Conservation (phyloP, 2,329 filamentous ascomycete species). For the Aspergillus piperis region DNA sequence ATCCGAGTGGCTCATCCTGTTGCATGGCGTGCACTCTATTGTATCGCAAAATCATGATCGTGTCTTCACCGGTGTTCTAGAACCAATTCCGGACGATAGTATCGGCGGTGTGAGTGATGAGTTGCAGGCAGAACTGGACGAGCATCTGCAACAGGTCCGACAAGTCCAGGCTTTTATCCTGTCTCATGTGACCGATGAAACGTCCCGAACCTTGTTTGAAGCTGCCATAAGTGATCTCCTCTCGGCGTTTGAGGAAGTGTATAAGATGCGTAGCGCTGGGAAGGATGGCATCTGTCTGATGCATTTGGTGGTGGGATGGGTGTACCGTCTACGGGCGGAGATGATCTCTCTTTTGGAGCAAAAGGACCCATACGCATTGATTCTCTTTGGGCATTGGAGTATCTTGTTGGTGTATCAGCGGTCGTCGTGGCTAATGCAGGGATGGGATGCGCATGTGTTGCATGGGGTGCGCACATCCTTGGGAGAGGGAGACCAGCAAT, state of each 20-base stretch:
- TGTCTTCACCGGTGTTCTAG: conserved; percentile 31
- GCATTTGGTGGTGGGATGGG: conserved; percentile 32
- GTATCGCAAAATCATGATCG: conserved; percentile 12
- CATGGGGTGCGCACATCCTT: conserved; percentile 28
- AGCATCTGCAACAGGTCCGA: conserved; percentile 19
- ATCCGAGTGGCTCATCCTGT: conserved; percentile 36
- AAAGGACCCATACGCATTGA: conserved; percentile 29
- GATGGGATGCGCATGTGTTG: conserved; percentile 37
- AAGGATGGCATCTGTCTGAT: conserved; percentile 23
- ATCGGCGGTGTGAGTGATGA: conserved; percentile 8
- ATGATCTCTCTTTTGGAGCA: conserved; percentile 29
- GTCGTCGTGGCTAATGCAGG: conserved; percentile 35
- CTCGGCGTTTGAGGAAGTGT: conserved; percentile 21
- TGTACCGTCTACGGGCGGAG: conserved; percentile 28
- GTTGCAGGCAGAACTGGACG: conserved; percentile 19
- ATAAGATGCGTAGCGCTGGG: conserved; percentile 15
- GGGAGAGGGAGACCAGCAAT: conserved; percentile 17
- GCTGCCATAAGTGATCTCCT: conserved; percentile 17
- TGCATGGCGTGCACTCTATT: conserved; percentile 34
- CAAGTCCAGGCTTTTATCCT: conserved; percentile 18
- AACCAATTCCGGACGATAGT: conserved; percentile 2
- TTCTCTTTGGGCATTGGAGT: conserved; percentile 35
- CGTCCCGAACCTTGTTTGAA: conserved; percentile 8
- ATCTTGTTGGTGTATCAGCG: conserved; percentile 35
- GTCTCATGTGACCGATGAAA: neutral